A percentile compares a stretch with the other conserved stretches of the same genome.
Conservation (phyloP, 192 early-diverging fungal genomes). For the Mortierella claussenii region DNA sequence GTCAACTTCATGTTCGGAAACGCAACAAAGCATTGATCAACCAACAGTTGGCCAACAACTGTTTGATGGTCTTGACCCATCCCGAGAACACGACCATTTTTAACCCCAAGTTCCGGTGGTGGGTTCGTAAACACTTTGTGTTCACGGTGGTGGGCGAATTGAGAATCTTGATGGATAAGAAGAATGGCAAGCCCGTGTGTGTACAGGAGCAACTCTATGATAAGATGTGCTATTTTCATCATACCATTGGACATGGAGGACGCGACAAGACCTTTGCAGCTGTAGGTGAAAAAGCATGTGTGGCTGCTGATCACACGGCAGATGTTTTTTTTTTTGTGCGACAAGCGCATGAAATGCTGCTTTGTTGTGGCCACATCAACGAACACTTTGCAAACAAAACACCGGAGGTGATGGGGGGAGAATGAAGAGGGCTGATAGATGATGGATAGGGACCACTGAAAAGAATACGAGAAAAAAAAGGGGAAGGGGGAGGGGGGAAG, state of each 20-base stretch:
- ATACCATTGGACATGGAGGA: constrained; percentile 51
- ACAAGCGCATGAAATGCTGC: no score
- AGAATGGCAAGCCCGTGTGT: constrained; percentile 50
- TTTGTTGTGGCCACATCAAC: no score
- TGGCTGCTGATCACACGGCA: no score
- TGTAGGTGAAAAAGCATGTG: no score
- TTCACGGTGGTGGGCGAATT: constrained; percentile 47
- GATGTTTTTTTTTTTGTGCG: neutral
- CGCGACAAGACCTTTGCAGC: constrained; percentile 56
- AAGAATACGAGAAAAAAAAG: no score
- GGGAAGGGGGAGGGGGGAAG: no score
- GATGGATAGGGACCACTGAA: no score
- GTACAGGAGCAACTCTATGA: constrained; percentile 49
- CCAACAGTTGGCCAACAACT: constrained; percentile 49
- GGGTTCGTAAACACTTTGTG: constrained; percentile 53
- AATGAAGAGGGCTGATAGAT: no score
- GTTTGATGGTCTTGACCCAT: constrained; percentile 52
- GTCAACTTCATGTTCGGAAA: constrained; percentile 49
- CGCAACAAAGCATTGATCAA: constrained; percentile 51
- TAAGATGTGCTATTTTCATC: constrained; percentile 53
- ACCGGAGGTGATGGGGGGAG: no score
- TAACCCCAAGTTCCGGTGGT: constrained; percentile 50
- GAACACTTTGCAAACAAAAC: no score
- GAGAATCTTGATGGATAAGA: constrained; percentile 52
- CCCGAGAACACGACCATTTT: constrained; percentile 52